Base-by-base conservation (phyloP, 2,329 filamentous ascomycete genomes). In the Fusarium bactridioides region DNA sequence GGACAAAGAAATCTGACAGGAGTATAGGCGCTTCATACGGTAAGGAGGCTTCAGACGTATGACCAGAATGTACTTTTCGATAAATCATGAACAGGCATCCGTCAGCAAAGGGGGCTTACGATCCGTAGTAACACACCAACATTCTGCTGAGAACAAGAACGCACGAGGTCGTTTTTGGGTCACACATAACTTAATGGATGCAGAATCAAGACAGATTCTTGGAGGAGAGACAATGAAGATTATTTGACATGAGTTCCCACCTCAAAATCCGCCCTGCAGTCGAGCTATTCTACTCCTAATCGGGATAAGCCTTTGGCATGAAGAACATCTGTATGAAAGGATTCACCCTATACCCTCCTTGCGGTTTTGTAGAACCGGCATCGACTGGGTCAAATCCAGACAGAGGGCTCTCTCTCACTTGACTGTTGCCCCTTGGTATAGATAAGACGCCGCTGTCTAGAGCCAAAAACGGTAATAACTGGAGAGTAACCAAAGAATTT, bases 241-340 rank as follows among this genome's bases (percentile, higher is more conserved):
- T 40, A 33, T 33, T 73, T 48, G 57, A 64, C 44, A 58, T 37
- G 53, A 64, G 48, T 64, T 65, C 57, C 43, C 43, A 55, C 67
- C 55, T 68, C 57, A 64, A 41, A 67, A 54, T 41, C 43, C 35
- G 57, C 29, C 41, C 29, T 67, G 61, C 53, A 43, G 37, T 35
- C 35, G 31, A 29, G 23, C 38, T 63, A 47, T 70, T 71, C 58
- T 71, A 71, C 70, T 70, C 70, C 70, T 38, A 60, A 68, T 55
- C 23, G 40, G 50, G 64, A 53, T 11, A 69, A 53, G 44, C 35
- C 40, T 29, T 40, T 43, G 21, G 48, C 25, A 23, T 40, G 27
- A 58, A 51, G 38, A 37, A 37, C n/a, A 33, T 38, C n/a, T 50
- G 48, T 15, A 31, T 38, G 13, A 16, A 31, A 31, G 15, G 10